Percentiles rank a stretch among this genome's conserved stretches.
These are phyloP conservation scores for Agrostemma githago DNA, from an alignment of 148 eudicot species.

Conservation along the genomic window DNA sequence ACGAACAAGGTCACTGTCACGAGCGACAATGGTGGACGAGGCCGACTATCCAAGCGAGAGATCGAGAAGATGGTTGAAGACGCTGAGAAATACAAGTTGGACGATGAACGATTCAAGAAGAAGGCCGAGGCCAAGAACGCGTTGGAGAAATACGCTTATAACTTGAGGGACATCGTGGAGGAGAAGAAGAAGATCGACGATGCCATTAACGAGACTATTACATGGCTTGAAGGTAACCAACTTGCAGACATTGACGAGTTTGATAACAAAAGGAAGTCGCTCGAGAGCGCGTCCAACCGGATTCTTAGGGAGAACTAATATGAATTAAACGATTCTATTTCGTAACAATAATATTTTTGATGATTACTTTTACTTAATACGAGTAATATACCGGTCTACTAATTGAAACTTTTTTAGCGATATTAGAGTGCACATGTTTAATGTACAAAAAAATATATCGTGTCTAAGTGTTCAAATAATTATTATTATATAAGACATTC, in stretches of 20 bases:
- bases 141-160: neutral
- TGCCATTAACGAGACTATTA: conserved; percentile 2
- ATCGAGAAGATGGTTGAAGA: neutral
- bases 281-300: conserved; percentile 26
- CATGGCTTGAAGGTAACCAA: neutral
- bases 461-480: too few relatives aligned
- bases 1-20: neutral
- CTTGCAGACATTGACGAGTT: neutral
- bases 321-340: too few relatives aligned
- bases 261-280: conserved; percentile 21
- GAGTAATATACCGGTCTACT: too few relatives aligned
- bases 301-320: conserved; percentile 22
- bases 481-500: too few relatives aligned
- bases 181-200: neutral
- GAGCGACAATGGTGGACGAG: neutral
- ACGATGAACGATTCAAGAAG: neutral
- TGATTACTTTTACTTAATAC: too few relatives aligned
- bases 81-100: neutral
- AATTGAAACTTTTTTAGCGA: too few relatives aligned
- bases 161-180: neutral
- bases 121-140: neutral
- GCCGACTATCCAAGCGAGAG: neutral
- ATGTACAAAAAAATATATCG: too few relatives aligned
- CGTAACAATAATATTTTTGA: too few relatives aligned
- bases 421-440: too few relatives aligned